phyloP scores from a whole-genome alignment of 768 basidiomycete species.

The Tulasnella sp. region DNA sequence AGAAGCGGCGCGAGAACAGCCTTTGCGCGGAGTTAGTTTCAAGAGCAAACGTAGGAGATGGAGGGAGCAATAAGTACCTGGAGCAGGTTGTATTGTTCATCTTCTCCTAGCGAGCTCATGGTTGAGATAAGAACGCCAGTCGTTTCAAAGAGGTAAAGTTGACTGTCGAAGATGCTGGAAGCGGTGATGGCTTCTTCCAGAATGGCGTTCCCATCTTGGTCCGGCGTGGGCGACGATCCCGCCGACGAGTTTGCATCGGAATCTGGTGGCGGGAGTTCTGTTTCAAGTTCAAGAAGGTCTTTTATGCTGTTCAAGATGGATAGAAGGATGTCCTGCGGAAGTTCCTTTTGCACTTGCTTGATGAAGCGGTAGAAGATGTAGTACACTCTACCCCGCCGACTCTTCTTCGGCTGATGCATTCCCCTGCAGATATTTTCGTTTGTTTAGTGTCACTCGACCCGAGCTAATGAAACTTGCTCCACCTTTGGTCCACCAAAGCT shows the following conservation, averaged over 20 bases:
- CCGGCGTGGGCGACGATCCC: conserved; percentile 49
- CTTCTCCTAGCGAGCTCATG: conserved; percentile 61
- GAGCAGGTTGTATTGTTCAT: conserved; percentile 59
- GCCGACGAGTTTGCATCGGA: conserved; percentile 53
- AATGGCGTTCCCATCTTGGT: conserved; percentile 44
- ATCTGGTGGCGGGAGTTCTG: conserved; percentile 77
- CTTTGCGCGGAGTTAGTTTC: conserved; percentile 48
- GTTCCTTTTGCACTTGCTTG: conserved; percentile 75
- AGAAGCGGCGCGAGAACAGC: conserved; percentile 83
- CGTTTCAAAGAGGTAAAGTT: conserved; percentile 93
- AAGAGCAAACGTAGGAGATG: conserved; percentile 12
- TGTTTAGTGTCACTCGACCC: conserved; percentile 15
- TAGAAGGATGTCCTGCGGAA: conserved; percentile 70
- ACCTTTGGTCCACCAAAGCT: conserved; percentile 85
- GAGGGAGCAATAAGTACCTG: conserved; percentile 35
- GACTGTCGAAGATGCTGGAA: conserved; percentile 77
- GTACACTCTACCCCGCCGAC: conserved; percentile 75
- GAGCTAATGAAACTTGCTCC: conserved; percentile 41
- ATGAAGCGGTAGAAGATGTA: conserved; percentile 95
- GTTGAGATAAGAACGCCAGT: conserved; percentile 81
- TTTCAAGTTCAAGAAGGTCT: conserved; percentile 76
- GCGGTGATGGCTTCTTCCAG: conserved; percentile 80
- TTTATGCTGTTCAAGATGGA: conserved; percentile 72
- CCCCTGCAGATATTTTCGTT: conserved; percentile 58
- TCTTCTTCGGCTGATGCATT: conserved; percentile 73